These are phyloP conservation scores for Tremella fuciformis DNA, from an alignment of 768 basidiomycete genomes.

Conservation along the genomic window DNA sequence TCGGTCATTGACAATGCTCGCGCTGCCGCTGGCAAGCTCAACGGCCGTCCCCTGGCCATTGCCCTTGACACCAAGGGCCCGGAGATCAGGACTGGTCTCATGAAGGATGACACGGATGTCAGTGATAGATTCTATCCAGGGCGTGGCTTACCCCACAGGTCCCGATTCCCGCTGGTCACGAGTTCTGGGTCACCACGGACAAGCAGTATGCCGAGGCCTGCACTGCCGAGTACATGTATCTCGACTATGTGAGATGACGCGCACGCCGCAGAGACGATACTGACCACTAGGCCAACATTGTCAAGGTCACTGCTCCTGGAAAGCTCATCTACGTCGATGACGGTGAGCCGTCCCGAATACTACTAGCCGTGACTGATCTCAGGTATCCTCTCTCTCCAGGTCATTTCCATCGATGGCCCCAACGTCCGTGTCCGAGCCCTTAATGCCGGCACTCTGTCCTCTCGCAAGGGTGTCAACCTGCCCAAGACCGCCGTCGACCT, in stretches of 20 bases:
- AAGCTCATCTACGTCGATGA: constrained; percentile 98
- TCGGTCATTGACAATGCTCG: constrained; percentile 97
- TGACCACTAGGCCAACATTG: constrained; percentile 68
- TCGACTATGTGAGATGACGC: constrained; percentile 75
- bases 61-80: constrained; percentile 99
- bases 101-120: constrained; percentile 81
- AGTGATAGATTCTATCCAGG: constrained; percentile 36
- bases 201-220: constrained; percentile 71
- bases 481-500: constrained; percentile 97
- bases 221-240: constrained; percentile 78
- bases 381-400: constrained; percentile 89
- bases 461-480: constrained; percentile 98
- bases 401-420: constrained; percentile 77
- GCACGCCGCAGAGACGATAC: not conserved
- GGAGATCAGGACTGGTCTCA: constrained; percentile 95
- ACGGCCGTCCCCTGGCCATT: constrained; percentile 90
- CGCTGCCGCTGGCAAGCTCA: constrained; percentile 66
- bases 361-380: constrained; percentile 11
- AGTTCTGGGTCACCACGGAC: constrained; percentile 86
- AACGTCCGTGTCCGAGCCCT: constrained; percentile 78
- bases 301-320: constrained; percentile 94
- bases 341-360: constrained; percentile 56
- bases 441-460: constrained; percentile 89
- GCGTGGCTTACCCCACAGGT: constrained; percentile 56
- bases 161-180: constrained; percentile 83